Evolutionary conservation across 1,284 basidiomycete genomes (phyloP), one percentile per base, ranked within the genome.

Genomic region (Apiotrichum sp.): DNA sequence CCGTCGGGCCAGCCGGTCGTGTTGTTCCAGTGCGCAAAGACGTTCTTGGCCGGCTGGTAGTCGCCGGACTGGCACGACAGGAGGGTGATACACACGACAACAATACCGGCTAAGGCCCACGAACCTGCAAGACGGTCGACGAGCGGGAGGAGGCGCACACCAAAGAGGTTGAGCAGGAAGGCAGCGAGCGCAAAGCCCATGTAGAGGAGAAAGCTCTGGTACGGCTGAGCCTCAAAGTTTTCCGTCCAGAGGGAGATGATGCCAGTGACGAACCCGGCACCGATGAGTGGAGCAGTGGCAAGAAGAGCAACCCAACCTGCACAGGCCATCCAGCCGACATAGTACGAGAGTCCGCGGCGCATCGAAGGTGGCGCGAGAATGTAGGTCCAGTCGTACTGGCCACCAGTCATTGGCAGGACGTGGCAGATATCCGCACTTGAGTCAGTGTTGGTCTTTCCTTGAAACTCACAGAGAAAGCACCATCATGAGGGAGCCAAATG

Each of bases 221-320:
- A 55, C 6, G 43, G 29, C 31, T 42, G 6, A 0, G 16, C n/a
- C 16, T 10, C 16, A 14, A 52, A 52, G 4, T 42, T 29, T 2
- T 36, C 16, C 36, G 35, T 58, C 47, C 70, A 58, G 3, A 76
- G 62, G 1, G 69, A 52, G 47, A 74, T 69, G 38, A 74, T 61
- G 1, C 72, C 68, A 14, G 49, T 11, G 6, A 16, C n/a, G 40
- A 41, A 16, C n/a, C 40, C 43, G 22, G 38, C 51, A 45, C 16
- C 36, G 36, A 38, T 38, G 13, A 53, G 38, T 9, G 67, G 65
- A 9, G 57, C 59, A 5, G 66, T 66, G 7, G 74, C 74, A 5
- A 69, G 68, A 2, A 77, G 58, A 2, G 73, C 67, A 40, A 75
- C 63, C 75, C 74, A 78, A 1, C 75, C 75, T 0, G 74, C 54